Conservation (phyloP, 257 asterid species). For the Scutellaria minor region DNA sequence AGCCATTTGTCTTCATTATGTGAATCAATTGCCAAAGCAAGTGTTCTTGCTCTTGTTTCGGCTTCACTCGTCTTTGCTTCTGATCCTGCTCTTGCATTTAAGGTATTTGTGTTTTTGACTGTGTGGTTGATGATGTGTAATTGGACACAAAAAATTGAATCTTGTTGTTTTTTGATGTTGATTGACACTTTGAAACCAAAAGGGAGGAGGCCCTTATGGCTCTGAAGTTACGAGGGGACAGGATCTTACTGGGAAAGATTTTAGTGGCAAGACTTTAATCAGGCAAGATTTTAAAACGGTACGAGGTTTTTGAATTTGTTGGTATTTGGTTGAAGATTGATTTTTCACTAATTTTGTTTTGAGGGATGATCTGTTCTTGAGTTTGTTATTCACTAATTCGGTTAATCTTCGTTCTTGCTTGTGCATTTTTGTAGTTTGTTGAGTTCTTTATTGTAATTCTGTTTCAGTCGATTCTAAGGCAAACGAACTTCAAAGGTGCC, state of each 20-base stretch:
- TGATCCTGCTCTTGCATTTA: conserved; percentile 89
- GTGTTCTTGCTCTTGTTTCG: conserved; percentile 67
- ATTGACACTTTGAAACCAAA: conserved; percentile 22
- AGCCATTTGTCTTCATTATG: conserved; percentile 38
- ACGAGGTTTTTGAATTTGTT: conserved; percentile 13
- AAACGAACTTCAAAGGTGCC: conserved; percentile 95
- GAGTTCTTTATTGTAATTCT: conserved; percentile 24
- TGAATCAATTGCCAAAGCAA: conserved; percentile 63
- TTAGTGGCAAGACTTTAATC: conserved; percentile 82
- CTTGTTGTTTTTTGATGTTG: conserved; percentile 19
- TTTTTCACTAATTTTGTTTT: background rate
- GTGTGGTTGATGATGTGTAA: background rate
- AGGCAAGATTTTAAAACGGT: conserved; percentile 97
- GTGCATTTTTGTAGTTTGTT: background rate
- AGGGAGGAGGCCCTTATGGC: conserved; percentile 99
- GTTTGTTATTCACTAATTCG: background rate
- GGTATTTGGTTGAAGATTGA: background rate
- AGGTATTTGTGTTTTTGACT: conserved; percentile 45
- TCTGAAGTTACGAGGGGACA: conserved; percentile 96
- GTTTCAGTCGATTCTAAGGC: conserved; percentile 88
- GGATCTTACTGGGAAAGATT: conserved; percentile 86
- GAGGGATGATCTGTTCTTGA: background rate
- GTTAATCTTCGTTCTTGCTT: background rate
- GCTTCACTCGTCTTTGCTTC: conserved; percentile 74
- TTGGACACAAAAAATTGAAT: background rate